A percentile compares a stretch with the other conserved stretches of the same genome.
Evolutionary conservation across 345 rosid species (phyloP).

Genomic region (Salix viminalis): DNA sequence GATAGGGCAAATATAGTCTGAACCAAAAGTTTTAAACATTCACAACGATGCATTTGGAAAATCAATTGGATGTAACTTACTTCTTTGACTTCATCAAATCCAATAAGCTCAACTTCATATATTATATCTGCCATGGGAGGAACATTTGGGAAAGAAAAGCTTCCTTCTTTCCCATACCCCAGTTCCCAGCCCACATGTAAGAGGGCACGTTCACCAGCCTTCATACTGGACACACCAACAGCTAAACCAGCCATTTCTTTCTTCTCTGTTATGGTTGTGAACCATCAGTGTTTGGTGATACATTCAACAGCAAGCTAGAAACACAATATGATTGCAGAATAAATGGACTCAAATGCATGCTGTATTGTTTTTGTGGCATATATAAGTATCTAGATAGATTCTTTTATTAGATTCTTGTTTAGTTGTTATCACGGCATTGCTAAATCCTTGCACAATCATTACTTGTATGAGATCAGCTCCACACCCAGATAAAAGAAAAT

Average conservation of each 20-base stretch:
- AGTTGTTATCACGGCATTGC: background rate
- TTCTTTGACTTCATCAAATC: conserved; percentile 93
- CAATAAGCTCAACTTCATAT: conserved; percentile 90
- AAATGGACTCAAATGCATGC: background rate
- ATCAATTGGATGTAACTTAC: conserved; percentile 38
- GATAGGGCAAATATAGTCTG: background rate
- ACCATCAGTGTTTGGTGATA: conserved; percentile 1
- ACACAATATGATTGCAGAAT: background rate
- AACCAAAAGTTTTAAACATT: background rate
- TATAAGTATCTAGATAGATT: background rate
- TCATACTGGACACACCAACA: conserved; percentile 80
- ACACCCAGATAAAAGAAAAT: too few relatives aligned
- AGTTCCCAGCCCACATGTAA: conserved; percentile 85
- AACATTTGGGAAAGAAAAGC: conserved; percentile 91
- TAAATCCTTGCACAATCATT: background rate
- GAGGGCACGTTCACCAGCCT: conserved; percentile 80
- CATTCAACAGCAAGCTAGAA: background rate
- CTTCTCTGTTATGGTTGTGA: conserved; percentile 55
- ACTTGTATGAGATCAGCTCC: background rate
- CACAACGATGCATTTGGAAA: background rate
- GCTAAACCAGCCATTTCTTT: conserved; percentile 88
- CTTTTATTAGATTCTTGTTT: background rate
- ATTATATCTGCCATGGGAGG: conserved; percentile 84
- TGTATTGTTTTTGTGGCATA: background rate
- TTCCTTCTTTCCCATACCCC: conserved; percentile 93